phyloP scores from a whole-genome alignment of 176 grass and related monocot species.

The Luzula sylvatica region DNA sequence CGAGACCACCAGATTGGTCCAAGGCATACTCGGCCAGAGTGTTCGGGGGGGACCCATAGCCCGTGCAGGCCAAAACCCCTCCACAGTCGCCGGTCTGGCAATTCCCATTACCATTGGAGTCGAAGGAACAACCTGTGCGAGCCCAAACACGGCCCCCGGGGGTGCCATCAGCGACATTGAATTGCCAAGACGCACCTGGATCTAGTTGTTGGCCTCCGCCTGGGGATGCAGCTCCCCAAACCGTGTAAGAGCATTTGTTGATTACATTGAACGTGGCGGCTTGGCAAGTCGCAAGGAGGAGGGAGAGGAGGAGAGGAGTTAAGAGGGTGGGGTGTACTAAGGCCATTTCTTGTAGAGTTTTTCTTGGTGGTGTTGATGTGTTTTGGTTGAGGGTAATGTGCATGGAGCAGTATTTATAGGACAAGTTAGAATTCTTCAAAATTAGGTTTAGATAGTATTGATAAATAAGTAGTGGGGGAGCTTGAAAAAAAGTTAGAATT shows the following conservation, averaged over 20 bases:
- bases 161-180: slow-evolving; percentile 5
- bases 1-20: slow-evolving; percentile 5
- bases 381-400: no score
- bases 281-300: background rate
- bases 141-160: slow-evolving; percentile 33
- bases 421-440: no score
- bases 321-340: background rate
- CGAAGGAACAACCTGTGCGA: slow-evolving; percentile 52
- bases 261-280: slow-evolving; percentile 24
- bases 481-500: no score
- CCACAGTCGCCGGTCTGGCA: slow-evolving; percentile 50
- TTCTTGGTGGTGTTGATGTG: no score
- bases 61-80: slow-evolving; percentile 27
- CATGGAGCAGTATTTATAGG: no score
- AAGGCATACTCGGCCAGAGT: slow-evolving; percentile 38
- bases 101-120: slow-evolving; percentile 19
- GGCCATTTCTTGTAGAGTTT: no score
- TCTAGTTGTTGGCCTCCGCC: slow-evolving; percentile 31
- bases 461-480: no score
- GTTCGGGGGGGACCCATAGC: slow-evolving; percentile 22
- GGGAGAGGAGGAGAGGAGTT: background rate
- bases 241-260: slow-evolving; percentile 49
- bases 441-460: no score
- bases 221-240: slow-evolving; percentile 30
- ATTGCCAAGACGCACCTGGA: slow-evolving; percentile 13